Evolutionary conservation across 2,329 filamentous ascomycete species (phyloP).

Genomic region (Raffaelea deltoideospora): DNA sequence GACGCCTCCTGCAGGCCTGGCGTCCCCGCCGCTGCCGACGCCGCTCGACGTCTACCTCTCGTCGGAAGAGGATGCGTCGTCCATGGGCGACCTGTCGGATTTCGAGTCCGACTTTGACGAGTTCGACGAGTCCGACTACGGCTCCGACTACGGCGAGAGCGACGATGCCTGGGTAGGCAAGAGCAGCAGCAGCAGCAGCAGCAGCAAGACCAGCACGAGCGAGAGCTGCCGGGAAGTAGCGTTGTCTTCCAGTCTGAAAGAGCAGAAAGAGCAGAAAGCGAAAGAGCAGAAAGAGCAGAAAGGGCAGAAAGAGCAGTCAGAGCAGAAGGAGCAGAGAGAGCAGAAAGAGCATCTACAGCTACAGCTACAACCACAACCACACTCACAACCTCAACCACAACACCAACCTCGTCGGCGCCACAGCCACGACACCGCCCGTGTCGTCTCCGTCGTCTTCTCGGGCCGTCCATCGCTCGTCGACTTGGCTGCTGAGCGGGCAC

Average conservation of each 20-base stretch:
- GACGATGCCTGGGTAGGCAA: too few species aligned
- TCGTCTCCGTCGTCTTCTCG: slow-evolving; percentile 42
- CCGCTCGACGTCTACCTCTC: slow-evolving; percentile 49
- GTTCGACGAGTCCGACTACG: slow-evolving; percentile 26
- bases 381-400: too few species aligned
- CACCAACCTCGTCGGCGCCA: slow-evolving; percentile 14
- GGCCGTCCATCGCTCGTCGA: slow-evolving; percentile 45
- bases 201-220: too few species aligned
- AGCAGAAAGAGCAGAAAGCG: too few species aligned
- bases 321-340: too few species aligned
- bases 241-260: too few species aligned
- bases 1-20: slow-evolving; percentile 3
- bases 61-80: slow-evolving; percentile 50
- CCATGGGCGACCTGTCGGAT: slow-evolving; percentile 42
- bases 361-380: too few species aligned
- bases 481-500: slow-evolving; percentile 16
- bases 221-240: too few species aligned
- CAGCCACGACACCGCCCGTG: slow-evolving; percentile 39
- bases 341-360: too few species aligned
- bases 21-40: slow-evolving; percentile 18
- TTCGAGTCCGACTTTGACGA: slow-evolving; percentile 23
- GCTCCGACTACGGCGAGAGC: slow-evolving; percentile 26
- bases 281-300: too few species aligned
- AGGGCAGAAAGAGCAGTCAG: too few species aligned
- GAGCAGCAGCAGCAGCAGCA: too few species aligned